Evolutionary conservation across 352 stramenopile genomes (phyloP), one percentile per base, ranked within the genome.

Genomic region (Phytophthora lateralis): DNA sequence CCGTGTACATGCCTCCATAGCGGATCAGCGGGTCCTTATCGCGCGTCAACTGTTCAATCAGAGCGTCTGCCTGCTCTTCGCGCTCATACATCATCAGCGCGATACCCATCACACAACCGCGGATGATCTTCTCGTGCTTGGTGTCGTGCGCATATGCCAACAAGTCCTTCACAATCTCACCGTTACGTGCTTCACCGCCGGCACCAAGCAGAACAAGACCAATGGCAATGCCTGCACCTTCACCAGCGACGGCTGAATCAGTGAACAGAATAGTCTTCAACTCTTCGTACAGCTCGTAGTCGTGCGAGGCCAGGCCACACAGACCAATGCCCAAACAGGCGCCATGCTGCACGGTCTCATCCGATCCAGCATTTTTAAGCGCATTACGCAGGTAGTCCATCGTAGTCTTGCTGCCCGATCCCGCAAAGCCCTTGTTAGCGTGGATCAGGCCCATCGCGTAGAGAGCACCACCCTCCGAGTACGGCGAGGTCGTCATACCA

Each of bases 111-210:
- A 98, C 91, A 57, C 98, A 95, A 24, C 97, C 98, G 32, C 97
- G 95, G 63, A 99, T 99, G 67, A 99, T 99, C 75, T 99, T 99
- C 76, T 99, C 98, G 81, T 99, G 97, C 58, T 98, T 95, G 12
- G 97, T 99, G 65, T 99, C 97, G 63, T 98, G 90, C 15, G 97
- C 94, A 69, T 99, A 99, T 34, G 94, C 93, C n/a, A 99, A 78
- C 55, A 99, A 75, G 59, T 99, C 96, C 59, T 93, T 96, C 24
- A 96, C 68, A 44, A 95, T 93, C 20, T 93, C 84, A 30, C 80
- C 81, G 48, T 91, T 88, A 37, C 79, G 82, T 55, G 86, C 89
- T 46, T 97, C 86, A 46, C 89, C 85, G 32, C 96, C 96, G 52
- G 87, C 93, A n/a, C 98, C 97, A 12, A 99, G 87, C 27, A 99